A percentile compares a stretch with the other conserved stretches of the same genome.
Evolutionary conservation across 2,329 filamentous ascomycete genomes (phyloP).

Genomic region (Talaromyces sp.): DNA sequence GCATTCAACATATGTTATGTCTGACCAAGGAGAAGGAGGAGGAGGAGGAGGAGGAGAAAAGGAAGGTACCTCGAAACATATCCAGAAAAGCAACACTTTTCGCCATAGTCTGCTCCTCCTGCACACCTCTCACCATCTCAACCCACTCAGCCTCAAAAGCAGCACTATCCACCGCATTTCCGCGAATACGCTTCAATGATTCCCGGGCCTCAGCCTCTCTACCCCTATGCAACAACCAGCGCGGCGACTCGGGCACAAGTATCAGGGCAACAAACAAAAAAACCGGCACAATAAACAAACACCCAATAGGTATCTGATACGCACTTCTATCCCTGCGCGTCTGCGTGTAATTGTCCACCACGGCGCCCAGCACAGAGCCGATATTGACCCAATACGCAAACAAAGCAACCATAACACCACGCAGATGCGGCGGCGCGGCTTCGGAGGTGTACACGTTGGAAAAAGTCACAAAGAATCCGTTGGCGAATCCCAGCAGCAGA

Average conservation of each 20-base stretch:
- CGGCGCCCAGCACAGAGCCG: constrained; percentile 14
- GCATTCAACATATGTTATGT: neutral
- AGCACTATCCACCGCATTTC: neutral
- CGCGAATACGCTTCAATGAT: constrained; percentile 30
- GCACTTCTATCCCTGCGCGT: constrained; percentile 24
- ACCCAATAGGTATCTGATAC: constrained; percentile 20
- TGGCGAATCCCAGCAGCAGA: constrained; percentile 39
- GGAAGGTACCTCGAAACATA: constrained; percentile 2
- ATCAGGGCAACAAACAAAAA: constrained; percentile 17
- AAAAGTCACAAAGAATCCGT: constrained; percentile 43
- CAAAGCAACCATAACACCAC: constrained; percentile 45
- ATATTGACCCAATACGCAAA: constrained; percentile 33
- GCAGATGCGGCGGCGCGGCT: constrained; percentile 42
- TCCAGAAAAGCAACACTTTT: constrained; percentile 14
- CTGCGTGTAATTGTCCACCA: constrained; percentile 21
- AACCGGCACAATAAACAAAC: constrained; percentile 17
- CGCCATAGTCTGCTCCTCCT: constrained; percentile 13
- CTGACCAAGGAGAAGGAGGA: too few species aligned
- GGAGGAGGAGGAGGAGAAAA: too few species aligned
- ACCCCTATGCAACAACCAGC: constrained; percentile 19
- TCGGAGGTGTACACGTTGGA: constrained; percentile 47
- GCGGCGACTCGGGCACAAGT: constrained; percentile 21
- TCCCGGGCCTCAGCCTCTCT: constrained; percentile 25
- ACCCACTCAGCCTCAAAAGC: constrained; percentile 14
- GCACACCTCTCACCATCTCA: constrained; percentile 12